Evolutionary conservation across 2,329 filamentous ascomycete species (phyloP), one percentile per base, ranked within the genome.

Genomic region (Blastomyces emzantsi): DNA sequence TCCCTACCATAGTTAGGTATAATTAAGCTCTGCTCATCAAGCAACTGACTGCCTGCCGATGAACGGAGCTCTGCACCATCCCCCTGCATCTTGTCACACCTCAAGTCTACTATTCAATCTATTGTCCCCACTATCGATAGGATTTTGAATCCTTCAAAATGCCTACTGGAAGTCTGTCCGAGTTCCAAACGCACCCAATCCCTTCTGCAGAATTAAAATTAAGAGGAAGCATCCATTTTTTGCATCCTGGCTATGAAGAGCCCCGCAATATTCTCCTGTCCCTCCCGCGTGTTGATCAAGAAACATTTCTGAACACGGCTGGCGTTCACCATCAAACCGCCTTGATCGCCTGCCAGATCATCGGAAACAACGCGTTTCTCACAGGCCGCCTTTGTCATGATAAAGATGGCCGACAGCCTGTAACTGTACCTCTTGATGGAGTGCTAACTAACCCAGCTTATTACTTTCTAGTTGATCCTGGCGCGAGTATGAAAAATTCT

Each of bases 261-360:
- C 52, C 25, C 28, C 2, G 52, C 17, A 55, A 55, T 55, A 28
- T 33, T 55, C 55, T 57, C 3, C 33, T 41, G 19, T 41, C n/a
- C n/a, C 33, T 25, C 33, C 55, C 55, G 9, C 55, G 55, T 41
- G 33, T 57, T 39, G 55, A 57, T 57, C 33, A 22, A 57, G 13
- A 22, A 57, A 8, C n/a, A 13, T 33, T 19, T 22, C n/a, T 5
- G 25, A 19, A 39, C 55, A 41, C 19, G 3, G 25, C 15, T 57
- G 55, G 55, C 19, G 19, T 57, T 57, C 55, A 57, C 55, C 55
- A 57, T 41, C 4, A 41, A 57, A 43, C 55, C n/a, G 55, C 55
- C 15, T 57, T 57, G 55, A 41, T 41, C n/a, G 19, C 55, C 33
- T 57, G 55, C 55, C 55, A 57, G 55, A 57, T 43, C 30, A 57